phyloP scores from a whole-genome alignment of 2,329 filamentous ascomycete genomes.

The Apiospora phragmitis region DNA sequence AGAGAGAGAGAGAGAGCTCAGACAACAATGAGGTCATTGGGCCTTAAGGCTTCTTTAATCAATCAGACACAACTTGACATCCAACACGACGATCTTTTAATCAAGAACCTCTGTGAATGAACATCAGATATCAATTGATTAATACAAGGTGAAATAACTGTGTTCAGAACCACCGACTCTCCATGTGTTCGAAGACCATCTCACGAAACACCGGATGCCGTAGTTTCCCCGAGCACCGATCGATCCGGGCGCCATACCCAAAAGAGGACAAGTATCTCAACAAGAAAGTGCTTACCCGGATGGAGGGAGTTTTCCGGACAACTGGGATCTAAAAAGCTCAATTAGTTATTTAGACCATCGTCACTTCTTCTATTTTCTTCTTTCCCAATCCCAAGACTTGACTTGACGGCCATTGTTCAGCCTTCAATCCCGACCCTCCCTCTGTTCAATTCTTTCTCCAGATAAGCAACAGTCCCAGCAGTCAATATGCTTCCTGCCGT shows the following conservation, averaged over 20 bases:
- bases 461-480: not conserved
- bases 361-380: not conserved
- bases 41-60: not conserved
- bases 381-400: not conserved
- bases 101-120: too few relatives aligned
- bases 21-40: not conserved
- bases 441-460: not conserved
- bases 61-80: too few relatives aligned
- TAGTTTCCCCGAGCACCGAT: constrained; percentile 7
- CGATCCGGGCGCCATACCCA: not conserved
- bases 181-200: not conserved
- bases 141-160: not conserved
- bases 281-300: not conserved
- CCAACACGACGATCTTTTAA: too few relatives aligned
- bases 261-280: not conserved
- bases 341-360: not conserved
- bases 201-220: not conserved
- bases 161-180: not conserved
- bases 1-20: not conserved
- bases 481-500: constrained; percentile 11
- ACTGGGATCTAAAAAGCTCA: not conserved
- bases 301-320: not conserved
- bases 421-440: not conserved
- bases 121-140: not conserved
- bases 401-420: constrained; percentile 7